Evolutionary conservation across 2,329 filamentous ascomycete species (phyloP).

Genomic region (Microcera coccophila): DNA sequence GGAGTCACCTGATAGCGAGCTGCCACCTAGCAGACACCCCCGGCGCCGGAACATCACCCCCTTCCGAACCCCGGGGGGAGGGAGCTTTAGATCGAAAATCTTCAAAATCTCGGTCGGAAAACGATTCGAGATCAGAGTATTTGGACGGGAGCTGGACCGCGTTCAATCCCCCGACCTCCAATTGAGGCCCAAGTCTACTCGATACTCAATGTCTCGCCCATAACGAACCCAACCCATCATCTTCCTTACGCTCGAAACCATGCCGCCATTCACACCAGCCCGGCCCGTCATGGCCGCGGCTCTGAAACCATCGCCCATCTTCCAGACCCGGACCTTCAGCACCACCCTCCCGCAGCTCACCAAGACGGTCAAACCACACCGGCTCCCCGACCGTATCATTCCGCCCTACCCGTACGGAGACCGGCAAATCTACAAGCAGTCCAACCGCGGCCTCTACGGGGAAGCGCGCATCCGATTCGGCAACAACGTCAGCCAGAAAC

Average conservation of each 20-base stretch:
- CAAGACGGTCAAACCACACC: constrained; percentile 42
- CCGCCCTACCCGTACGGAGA: constrained; percentile 71
- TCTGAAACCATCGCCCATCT: constrained; percentile 4
- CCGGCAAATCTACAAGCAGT: constrained; percentile 71
- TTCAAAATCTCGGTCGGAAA: constrained; percentile 14
- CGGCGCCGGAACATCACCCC: constrained; percentile 26
- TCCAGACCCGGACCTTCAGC: constrained; percentile 31
- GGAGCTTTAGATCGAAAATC: constrained; percentile 18
- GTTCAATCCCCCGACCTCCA: constrained; percentile 8
- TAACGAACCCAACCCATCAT: constrained; percentile 6
- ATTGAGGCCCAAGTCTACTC: constrained; percentile 15
- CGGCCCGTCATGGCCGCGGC: constrained; percentile 12
- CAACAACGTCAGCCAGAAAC: constrained; percentile 69
- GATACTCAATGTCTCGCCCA: constrained; percentile 17
- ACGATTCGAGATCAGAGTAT: constrained; percentile 19
- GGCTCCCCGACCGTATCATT: constrained; percentile 47
- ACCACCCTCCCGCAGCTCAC: constrained; percentile 33
- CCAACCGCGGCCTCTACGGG: constrained; percentile 71
- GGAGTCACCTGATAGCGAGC: constrained; percentile 34
- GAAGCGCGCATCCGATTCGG: constrained; percentile 69
- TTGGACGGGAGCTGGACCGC: constrained; percentile 15
- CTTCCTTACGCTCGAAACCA: constrained; percentile 5
- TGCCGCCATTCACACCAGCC: constrained; percentile 22
- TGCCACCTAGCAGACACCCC: neutral
- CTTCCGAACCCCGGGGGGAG: constrained; percentile 16